Conservation (phyloP, 2,329 filamentous ascomycete species). For the Didymella arachidicola region DNA sequence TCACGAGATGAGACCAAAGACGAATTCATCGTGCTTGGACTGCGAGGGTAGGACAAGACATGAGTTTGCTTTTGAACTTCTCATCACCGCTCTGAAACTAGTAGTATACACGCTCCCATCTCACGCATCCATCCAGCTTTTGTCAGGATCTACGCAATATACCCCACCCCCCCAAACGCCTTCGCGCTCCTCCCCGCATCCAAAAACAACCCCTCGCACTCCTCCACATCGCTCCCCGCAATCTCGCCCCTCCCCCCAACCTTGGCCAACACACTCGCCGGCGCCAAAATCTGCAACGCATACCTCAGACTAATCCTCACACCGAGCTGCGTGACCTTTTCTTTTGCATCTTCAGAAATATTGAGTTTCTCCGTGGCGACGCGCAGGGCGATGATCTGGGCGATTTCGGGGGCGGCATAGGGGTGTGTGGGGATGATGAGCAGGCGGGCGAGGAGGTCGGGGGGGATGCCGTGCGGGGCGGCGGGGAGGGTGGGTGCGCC, state of each 20-base stretch:
- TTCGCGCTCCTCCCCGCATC: slow-evolving; percentile 59
- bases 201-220: slow-evolving; percentile 57
- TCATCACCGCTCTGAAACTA: neutral
- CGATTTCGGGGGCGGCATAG: slow-evolving; percentile 88
- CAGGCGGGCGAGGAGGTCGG: slow-evolving; percentile 90
- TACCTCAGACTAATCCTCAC: slow-evolving; percentile 91
- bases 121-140: no score
- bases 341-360: slow-evolving; percentile 81
- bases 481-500: slow-evolving; percentile 70
- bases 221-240: slow-evolving; percentile 63
- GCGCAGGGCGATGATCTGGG: slow-evolving; percentile 86
- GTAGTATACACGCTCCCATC: neutral
- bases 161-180: slow-evolving; percentile 39
- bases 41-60: no score
- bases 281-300: slow-evolving; percentile 88
- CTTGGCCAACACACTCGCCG: slow-evolving; percentile 87
- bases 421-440: slow-evolving; percentile 95
- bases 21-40: no score
- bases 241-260: slow-evolving; percentile 63
- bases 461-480: slow-evolving; percentile 90
- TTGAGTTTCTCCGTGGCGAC: slow-evolving; percentile 81
- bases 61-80: neutral
- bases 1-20: no score
- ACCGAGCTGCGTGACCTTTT: slow-evolving; percentile 86
- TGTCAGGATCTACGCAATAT: slow-evolving; percentile 49